Percentiles rank a stretch among this genome's conserved stretches.
phyloP scores from a whole-genome alignment of 768 basidiomycete genomes.

The Auriculariales sp. region DNA sequence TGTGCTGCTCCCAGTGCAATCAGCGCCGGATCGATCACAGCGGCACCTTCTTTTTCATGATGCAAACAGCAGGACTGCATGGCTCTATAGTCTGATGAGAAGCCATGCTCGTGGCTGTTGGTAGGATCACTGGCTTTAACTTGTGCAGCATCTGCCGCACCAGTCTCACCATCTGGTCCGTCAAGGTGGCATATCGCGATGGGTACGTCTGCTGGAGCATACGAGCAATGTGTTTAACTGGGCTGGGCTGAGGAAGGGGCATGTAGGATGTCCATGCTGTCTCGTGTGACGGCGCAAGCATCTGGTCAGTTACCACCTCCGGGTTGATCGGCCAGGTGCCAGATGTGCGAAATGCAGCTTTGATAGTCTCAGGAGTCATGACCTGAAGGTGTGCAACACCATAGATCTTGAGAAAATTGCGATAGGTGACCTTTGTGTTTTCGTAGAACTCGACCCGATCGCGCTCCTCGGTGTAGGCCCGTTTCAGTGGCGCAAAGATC shows the following conservation, averaged over 20 bases:
- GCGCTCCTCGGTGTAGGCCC: background rate
- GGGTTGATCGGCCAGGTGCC: constrained; percentile 1
- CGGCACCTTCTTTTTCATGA: background rate
- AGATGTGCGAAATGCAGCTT: background rate
- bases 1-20: background rate
- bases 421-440: constrained; percentile 16
- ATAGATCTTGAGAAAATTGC: constrained; percentile 18
- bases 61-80: background rate
- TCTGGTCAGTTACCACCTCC: background rate
- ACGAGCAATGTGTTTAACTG: constrained; percentile 11
- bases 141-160: too few species aligned
- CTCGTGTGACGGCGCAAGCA: constrained; percentile 4
- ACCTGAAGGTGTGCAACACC: constrained; percentile 5
- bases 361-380: constrained; percentile 1
- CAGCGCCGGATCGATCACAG: background rate
- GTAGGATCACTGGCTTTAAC: too few species aligned
- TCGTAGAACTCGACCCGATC: constrained; percentile 9
- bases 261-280: constrained; percentile 12
- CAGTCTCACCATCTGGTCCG: too few species aligned
- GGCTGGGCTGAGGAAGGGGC: constrained; percentile 14
- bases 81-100: background rate
- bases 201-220: constrained; percentile 6
- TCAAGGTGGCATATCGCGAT: background rate
- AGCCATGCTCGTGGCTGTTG: background rate
- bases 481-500: constrained; percentile 26